These are phyloP conservation scores for Chaetomium cochliodes DNA, from an alignment of 495 filamentous ascomycete species.

Conservation along the genomic window DNA sequence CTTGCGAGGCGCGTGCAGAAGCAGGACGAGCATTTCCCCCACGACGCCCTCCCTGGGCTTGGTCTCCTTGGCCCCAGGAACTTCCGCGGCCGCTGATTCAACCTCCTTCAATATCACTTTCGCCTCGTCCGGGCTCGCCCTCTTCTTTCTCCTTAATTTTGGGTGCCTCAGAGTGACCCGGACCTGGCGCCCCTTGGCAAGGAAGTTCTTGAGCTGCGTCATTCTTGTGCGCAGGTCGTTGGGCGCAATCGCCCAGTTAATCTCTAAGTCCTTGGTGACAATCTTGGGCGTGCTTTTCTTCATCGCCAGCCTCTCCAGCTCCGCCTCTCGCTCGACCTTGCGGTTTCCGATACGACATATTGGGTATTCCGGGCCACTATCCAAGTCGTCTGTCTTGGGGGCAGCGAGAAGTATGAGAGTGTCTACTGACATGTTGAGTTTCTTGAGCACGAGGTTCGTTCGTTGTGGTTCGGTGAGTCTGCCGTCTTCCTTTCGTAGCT, in stretches of 20 bases:
- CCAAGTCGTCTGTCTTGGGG: slow-evolving; percentile 10
- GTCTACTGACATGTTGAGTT: slow-evolving; percentile 50
- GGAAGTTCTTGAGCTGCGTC: slow-evolving; percentile 58
- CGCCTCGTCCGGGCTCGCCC: slow-evolving; percentile 39
- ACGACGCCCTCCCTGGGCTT: slow-evolving; percentile 44
- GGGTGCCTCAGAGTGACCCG: slow-evolving; percentile 57
- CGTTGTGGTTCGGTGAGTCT: slow-evolving; percentile 47
- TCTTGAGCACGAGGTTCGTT: slow-evolving; percentile 45
- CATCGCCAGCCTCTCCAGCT: slow-evolving; percentile 32
- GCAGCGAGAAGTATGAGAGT: slow-evolving; percentile 59
- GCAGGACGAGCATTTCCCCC: slow-evolving; percentile 34
- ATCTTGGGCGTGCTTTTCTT: slow-evolving; percentile 27
- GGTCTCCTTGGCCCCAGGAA: slow-evolving; percentile 40
- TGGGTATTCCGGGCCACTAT: slow-evolving; percentile 36
- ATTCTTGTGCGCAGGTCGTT: slow-evolving; percentile 65
- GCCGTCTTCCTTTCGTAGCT: slow-evolving; percentile 54
- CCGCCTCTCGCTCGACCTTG: slow-evolving; percentile 30
- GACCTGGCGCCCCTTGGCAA: slow-evolving; percentile 62
- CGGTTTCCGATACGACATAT: slow-evolving; percentile 67
- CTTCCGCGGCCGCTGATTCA: slow-evolving; percentile 27
- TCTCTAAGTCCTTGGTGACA: slow-evolving; percentile 62
- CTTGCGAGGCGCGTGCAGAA: slow-evolving; percentile 33
- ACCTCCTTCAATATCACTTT: slow-evolving; percentile 37
- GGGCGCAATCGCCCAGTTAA: slow-evolving; percentile 77
- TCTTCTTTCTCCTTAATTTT: slow-evolving; percentile 32